Evolutionary conservation across 768 basidiomycete genomes (phyloP).

Genomic region (Lentinula lateritia): DNA sequence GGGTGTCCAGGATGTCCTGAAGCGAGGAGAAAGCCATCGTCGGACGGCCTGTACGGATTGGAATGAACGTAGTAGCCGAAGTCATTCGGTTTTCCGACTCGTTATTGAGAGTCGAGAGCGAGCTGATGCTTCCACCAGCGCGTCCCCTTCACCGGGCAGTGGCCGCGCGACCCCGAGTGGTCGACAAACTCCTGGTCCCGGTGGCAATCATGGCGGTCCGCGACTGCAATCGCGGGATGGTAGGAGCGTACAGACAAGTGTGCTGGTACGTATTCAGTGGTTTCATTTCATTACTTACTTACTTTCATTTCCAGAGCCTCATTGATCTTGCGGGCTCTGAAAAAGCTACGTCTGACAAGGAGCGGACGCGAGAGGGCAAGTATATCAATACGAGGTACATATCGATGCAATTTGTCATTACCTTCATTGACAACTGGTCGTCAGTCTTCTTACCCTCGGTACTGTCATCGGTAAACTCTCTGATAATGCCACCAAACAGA

Average conservation of each 20-base stretch:
- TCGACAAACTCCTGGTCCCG: constrained; percentile 43
- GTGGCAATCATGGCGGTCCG: constrained; percentile 40
- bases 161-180: constrained; percentile 22
- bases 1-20: constrained; percentile 79
- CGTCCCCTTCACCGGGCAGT: constrained; percentile 21
- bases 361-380: constrained; percentile 91
- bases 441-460: constrained; percentile 84
- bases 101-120: constrained; percentile 86
- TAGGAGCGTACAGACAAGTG: constrained; percentile 72
- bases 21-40: constrained; percentile 80
- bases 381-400: constrained; percentile 88
- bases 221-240: constrained; percentile 74
- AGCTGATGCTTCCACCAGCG: constrained; percentile 37
- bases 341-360: constrained; percentile 92
- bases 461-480: constrained; percentile 89
- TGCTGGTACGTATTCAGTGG: constrained; percentile 44
- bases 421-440: not conserved
- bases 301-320: constrained; percentile 50
- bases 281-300: not conserved
- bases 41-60: constrained; percentile 97
- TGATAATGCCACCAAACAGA: constrained; percentile 77
- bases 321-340: constrained; percentile 98
- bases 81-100: constrained; percentile 90
- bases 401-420: constrained; percentile 5
- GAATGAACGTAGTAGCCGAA: constrained; percentile 93